A percentile compares a stretch with the other conserved stretches of the same genome.
phyloP scores from a whole-genome alignment of 345 rosid species.

The Lenwebbia sp. region DNA sequence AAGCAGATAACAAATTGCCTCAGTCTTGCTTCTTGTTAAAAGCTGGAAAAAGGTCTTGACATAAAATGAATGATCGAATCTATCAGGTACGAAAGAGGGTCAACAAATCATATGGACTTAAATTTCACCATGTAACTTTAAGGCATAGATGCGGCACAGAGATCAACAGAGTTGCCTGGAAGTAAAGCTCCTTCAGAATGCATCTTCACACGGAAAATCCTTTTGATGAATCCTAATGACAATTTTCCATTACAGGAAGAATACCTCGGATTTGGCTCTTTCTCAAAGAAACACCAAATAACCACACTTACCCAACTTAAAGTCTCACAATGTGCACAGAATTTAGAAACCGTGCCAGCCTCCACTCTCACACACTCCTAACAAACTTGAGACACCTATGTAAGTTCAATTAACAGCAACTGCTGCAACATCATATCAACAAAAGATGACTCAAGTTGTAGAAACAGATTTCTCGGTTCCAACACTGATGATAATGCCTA shows the following conservation, averaged over 20 bases:
- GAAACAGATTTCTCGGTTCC: neutral
- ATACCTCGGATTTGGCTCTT: neutral
- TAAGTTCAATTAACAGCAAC: neutral
- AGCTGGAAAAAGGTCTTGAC: neutral
- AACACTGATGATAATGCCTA: neutral
- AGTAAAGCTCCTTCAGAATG: neutral
- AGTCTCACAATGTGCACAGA: neutral
- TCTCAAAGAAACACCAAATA: neutral
- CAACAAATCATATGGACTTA: neutral
- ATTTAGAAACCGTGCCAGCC: neutral
- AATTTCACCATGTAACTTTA: neutral
- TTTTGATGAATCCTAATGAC: neutral
- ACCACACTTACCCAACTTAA: neutral
- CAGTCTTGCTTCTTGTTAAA: neutral
- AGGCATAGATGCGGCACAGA: neutral
- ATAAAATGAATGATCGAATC: neutral
- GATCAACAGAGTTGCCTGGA: neutral
- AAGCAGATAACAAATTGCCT: neutral
- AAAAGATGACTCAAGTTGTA: neutral
- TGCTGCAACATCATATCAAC: neutral
- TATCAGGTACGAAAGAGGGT: neutral
- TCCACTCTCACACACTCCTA: neutral
- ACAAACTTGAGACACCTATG: neutral
- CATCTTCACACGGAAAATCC: neutral
- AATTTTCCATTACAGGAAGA: neutral